phyloP scores from a whole-genome alignment of 163 green algal genomes.

The Trebouxia gelatinosa region DNA sequence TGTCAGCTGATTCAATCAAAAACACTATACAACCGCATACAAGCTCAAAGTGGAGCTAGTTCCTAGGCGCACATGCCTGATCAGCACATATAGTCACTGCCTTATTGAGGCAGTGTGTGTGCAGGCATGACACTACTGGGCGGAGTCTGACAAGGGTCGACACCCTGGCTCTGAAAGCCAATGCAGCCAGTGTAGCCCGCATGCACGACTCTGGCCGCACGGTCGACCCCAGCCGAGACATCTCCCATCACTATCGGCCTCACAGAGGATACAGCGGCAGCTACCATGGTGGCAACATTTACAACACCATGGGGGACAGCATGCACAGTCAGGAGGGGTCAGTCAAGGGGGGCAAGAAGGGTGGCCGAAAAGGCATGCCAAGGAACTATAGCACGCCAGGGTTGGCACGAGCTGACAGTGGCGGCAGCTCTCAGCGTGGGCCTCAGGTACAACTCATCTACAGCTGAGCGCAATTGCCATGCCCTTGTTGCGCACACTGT shows the following conservation, averaged over 20 bases:
- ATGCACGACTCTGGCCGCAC: conserved; percentile 31
- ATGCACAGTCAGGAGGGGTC: neutral
- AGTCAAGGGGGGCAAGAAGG: neutral
- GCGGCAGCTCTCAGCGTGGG: too few species aligned
- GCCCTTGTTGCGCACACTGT: neutral
- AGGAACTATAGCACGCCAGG: too few species aligned
- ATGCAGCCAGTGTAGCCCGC: neutral
- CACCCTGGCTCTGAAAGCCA: conserved; percentile 30
- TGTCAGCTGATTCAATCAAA: too few species aligned
- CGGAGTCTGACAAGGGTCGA: conserved; percentile 23
- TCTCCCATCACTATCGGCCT: conserved; percentile 30
- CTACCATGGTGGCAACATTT: conserved; percentile 1
- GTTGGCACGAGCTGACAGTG: too few species aligned
- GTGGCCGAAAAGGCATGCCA: too few species aligned
- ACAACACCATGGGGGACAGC: neutral
- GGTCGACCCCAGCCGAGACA: conserved; percentile 23
- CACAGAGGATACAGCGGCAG: conserved; percentile 12
- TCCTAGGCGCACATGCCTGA: too few species aligned
- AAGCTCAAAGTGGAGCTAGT: too few species aligned
- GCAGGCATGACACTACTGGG: conserved; percentile 1
- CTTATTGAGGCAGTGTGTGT: neutral
- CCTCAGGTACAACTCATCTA: neutral
- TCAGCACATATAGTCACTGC: too few species aligned
- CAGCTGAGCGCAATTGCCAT: neutral
- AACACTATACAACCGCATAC: too few species aligned